Evolutionary conservation across 305 asterid species (phyloP).

Genomic region (Andrographis paniculata): DNA sequence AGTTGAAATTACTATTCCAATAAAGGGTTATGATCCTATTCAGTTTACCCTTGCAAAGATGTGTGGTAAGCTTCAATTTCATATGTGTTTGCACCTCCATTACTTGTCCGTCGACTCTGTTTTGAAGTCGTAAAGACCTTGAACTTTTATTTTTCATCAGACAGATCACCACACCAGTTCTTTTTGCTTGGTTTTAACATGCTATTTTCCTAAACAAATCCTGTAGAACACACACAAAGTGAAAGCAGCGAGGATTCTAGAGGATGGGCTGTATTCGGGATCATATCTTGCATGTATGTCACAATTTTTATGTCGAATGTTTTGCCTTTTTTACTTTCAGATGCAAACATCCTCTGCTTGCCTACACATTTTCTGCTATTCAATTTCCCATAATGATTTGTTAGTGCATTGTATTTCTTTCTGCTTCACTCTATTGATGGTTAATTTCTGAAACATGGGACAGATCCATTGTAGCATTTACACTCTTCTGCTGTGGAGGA

Average conservation of each 20-base stretch:
- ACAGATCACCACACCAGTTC: too few relatives aligned
- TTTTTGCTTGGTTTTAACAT: conserved; percentile 2
- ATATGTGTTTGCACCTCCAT: conserved; percentile 5
- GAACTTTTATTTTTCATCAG: neutral
- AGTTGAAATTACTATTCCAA: conserved; percentile 75
- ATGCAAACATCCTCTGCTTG: too few relatives aligned
- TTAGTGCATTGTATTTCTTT: conserved; percentile 2
- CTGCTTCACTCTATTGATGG: conserved; percentile 7
- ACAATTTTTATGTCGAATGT: conserved; percentile 7
- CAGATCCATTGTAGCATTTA: conserved; percentile 60
- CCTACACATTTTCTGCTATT: conserved; percentile 6
- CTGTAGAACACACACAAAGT: conserved; percentile 48
- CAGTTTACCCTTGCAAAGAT: conserved; percentile 68
- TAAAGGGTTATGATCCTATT: conserved; percentile 65
- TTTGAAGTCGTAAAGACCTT: neutral
- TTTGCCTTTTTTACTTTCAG: neutral
- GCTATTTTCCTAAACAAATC: conserved; percentile 12
- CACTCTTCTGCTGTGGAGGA: conserved; percentile 68
- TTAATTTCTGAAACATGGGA: conserved; percentile 4
- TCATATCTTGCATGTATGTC: conserved; percentile 76
- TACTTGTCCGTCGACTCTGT: neutral
- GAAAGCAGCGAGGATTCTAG: conserved; percentile 41
- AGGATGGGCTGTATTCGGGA: conserved; percentile 94
- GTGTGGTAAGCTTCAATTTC: conserved; percentile 52
- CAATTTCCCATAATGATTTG: conserved; percentile 1